Conservation (phyloP, 108 stramenopile species). For the Skeletonema grethae region DNA sequence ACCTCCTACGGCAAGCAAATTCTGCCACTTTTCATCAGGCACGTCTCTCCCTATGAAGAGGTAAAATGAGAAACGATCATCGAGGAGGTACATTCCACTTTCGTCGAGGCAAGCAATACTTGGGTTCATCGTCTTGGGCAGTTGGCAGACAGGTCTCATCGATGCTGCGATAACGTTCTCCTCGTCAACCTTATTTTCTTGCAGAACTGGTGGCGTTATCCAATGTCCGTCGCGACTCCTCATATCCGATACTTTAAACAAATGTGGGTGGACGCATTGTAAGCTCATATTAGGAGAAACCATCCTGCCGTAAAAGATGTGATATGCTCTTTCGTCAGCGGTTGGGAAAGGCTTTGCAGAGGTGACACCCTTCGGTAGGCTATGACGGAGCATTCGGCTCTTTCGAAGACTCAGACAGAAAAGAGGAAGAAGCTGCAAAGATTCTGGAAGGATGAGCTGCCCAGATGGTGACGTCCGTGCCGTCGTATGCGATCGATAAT, state of each 20-base stretch:
- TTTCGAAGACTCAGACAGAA: conserved; percentile 78
- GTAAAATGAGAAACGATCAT: conserved; percentile 60
- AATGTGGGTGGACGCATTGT: conserved; percentile 62
- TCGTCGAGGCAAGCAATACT: conserved; percentile 59
- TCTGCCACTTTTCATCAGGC: conserved; percentile 36
- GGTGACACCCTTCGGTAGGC: conserved; percentile 27
- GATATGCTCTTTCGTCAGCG: conserved; percentile 81
- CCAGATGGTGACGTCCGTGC: conserved; percentile 59
- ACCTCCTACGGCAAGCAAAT: conserved; percentile 30
- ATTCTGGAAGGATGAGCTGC: conserved; percentile 91
- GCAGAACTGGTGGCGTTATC: conserved; percentile 33
- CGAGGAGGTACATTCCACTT: conserved; percentile 66
- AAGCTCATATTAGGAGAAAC: conserved; percentile 57
- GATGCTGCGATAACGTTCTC: conserved; percentile 46
- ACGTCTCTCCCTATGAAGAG: conserved; percentile 61
- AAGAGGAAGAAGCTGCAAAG: conserved; percentile 86
- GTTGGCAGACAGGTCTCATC: conserved; percentile 46
- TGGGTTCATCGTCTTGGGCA: conserved; percentile 56
- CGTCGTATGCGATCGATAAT: conserved; percentile 73
- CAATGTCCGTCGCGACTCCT: conserved; percentile 54
- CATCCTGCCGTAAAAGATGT: conserved; percentile 53
- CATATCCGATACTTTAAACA: conserved; percentile 47
- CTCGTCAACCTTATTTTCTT: conserved; percentile 23
- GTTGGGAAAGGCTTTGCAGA: conserved; percentile 51
- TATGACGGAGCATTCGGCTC: conserved; percentile 63